A percentile compares a stretch with the other conserved stretches of the same genome.
Evolutionary conservation across 768 basidiomycete species (phyloP).

Genomic region (Phylloporus sp.): DNA sequence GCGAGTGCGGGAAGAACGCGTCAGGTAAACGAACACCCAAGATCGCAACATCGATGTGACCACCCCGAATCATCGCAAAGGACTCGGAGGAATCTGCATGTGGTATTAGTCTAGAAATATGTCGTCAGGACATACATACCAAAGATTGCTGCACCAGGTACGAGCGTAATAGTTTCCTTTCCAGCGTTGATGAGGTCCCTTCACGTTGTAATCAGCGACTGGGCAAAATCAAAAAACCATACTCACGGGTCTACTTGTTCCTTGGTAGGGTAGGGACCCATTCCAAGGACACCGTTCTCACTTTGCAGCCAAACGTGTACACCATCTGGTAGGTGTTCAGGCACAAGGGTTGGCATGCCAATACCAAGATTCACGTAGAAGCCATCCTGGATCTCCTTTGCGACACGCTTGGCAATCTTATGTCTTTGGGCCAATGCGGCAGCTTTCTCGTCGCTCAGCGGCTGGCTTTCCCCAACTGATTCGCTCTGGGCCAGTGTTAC

Average conservation of each 20-base stretch:
- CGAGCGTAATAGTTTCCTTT: constrained; percentile 89
- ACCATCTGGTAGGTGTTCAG: constrained; percentile 68
- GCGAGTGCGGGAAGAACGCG: neutral
- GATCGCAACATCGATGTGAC: constrained; percentile 91
- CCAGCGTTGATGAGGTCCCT: constrained; percentile 94
- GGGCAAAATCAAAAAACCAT: neutral
- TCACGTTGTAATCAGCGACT: constrained; percentile 6
- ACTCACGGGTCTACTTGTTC: constrained; percentile 78
- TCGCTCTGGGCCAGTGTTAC: constrained; percentile 59
- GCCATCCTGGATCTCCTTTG: constrained; percentile 85
- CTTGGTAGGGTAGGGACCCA: constrained; percentile 86
- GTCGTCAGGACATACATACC: constrained; percentile 44
- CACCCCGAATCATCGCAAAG: constrained; percentile 97
- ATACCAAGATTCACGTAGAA: constrained; percentile 88
- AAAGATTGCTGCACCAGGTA: constrained; percentile 89
- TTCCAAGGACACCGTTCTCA: constrained; percentile 86
- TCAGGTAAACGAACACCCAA: constrained; percentile 62
- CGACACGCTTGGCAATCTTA: constrained; percentile 81
- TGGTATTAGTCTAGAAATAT: neutral
- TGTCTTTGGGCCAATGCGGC: constrained; percentile 54
- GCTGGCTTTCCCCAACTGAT: constrained; percentile 23
- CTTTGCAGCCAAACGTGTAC: constrained; percentile 88
- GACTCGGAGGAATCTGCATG: constrained; percentile 77
- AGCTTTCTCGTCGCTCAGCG: constrained; percentile 47
- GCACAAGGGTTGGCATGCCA: constrained; percentile 88